Evolutionary conservation across 306 rosid species (phyloP).

Genomic region (apple (Malus domestica)): ASM211411v1 NC_041793.1:43491501-43492000

Average conservation of each 20-base stretch:
- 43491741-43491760: conserved; percentile 50
- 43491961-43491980: neutral
- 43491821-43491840: neutral
- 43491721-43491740: neutral
- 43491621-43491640: neutral
- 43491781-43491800: neutral
- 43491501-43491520: conserved; percentile 6
- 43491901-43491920: neutral
- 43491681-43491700: neutral
- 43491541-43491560: conserved; percentile 43
- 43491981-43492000: neutral
- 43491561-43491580: conserved; percentile 46
- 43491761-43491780: conserved; percentile 23
- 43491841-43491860: neutral
- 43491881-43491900: neutral
- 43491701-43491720: neutral
- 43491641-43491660: neutral
- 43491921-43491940: neutral
- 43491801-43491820: neutral
- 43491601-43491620: conserved; percentile 5
- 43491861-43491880: neutral
- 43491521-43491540: conserved; percentile 37
- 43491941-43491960: too few relatives aligned
- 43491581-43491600: conserved; percentile 16
- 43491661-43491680: neutral